Conservation (phyloP, 2,329 filamentous ascomycete genomes). For the Aspergillus pseudoterreus region DNA sequence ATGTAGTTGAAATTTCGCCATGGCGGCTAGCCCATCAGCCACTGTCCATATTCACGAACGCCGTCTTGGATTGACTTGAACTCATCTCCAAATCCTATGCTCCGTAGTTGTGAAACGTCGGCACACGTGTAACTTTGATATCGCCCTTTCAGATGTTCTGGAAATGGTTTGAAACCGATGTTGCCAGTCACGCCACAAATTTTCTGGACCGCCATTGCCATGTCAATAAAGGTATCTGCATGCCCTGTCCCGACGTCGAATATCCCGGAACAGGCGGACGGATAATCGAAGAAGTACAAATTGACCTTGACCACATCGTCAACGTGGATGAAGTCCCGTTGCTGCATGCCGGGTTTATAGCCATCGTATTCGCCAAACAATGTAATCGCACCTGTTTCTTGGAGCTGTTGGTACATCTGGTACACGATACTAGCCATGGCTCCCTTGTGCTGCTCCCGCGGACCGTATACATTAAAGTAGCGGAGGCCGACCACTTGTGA, state of each 20-base stretch:
- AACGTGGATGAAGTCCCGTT: background rate
- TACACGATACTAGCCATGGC: too few species aligned
- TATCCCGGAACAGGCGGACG: background rate
- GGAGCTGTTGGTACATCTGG: too few species aligned
- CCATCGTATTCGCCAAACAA: background rate
- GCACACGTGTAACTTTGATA: background rate
- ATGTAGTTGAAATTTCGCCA: too few species aligned
- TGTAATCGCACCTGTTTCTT: too few species aligned
- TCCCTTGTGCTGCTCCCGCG: too few species aligned
- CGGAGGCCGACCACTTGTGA: too few species aligned
- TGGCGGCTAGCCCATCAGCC: background rate
- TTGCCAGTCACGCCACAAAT: background rate
- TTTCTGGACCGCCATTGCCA: background rate
- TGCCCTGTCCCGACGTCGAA: too few species aligned
- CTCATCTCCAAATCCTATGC: background rate
- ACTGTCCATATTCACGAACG: background rate
- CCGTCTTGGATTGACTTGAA: background rate
- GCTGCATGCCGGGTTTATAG: background rate
- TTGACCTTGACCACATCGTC: background rate
- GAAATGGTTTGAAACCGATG: background rate
- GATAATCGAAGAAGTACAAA: background rate
- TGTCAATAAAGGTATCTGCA: background rate
- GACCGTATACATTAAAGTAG: too few species aligned
- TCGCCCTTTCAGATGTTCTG: background rate
- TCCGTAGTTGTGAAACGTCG: background rate